A percentile compares a stretch with the other conserved stretches of the same genome.
Evolutionary conservation across 139 green algal species (phyloP).

Genomic region (Haematococcus lacustris): DNA sequence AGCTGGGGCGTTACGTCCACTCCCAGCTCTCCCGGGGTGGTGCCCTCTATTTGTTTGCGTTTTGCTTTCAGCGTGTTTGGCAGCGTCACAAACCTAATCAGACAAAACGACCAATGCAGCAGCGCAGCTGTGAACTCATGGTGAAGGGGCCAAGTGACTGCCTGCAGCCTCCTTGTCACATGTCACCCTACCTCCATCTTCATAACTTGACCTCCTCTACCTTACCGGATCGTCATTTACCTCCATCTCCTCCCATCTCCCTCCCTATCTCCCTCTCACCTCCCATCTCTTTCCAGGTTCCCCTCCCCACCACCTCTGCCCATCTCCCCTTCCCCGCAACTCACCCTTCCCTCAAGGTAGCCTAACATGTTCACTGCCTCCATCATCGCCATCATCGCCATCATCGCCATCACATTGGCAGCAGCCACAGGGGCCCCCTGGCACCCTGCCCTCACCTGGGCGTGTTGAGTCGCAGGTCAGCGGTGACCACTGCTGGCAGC

Average conservation of each 20-base stretch:
- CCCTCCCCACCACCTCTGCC: no score
- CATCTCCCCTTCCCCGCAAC: neutral
- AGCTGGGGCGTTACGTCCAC: slow-evolving; percentile 15
- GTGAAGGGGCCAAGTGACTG: neutral
- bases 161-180: neutral
- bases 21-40: slow-evolving; percentile 41
- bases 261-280: neutral
- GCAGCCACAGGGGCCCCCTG: neutral
- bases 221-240: no score
- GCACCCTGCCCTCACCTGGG: slow-evolving; percentile 47
- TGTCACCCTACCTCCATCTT: neutral
- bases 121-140: neutral
- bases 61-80: slow-evolving; percentile 92
- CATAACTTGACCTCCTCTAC: no score
- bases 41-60: slow-evolving; percentile 72
- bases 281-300: no score
- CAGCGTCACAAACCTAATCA: slow-evolving; percentile 76
- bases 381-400: no score
- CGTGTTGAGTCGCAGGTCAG: slow-evolving; percentile 88
- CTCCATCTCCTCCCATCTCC: neutral
- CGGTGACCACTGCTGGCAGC: slow-evolving; percentile 84
- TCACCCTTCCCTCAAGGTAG: neutral
- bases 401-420: neutral
- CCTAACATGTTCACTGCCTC: neutral
- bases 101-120: neutral